Evolutionary conservation across 352 stramenopile species (phyloP), one percentile per base, ranked within the genome.

Genomic region (Pythium rishiriense): DNA sequence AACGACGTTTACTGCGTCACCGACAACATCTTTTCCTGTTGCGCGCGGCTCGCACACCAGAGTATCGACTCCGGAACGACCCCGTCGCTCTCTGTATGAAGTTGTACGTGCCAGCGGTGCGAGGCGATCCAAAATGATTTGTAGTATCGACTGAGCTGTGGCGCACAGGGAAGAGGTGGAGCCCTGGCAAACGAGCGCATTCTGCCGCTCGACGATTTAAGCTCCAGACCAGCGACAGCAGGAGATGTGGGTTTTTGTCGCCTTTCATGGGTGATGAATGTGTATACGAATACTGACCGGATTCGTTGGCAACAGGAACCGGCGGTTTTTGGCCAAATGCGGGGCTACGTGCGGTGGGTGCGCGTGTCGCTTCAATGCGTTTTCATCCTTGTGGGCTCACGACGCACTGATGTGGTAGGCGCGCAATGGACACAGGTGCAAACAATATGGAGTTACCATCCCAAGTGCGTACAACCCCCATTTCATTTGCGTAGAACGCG

Each of bases 291-390:
- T 43, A 17, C 14, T 43, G 37, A 43, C 11, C 14, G n/a, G 11
- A 43, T 43, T 43, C 14, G 19, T 21, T 17, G 7, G n/a, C 15
- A 35, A 45, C 70, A 84, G 43, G 75, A 69, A 17, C 45, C 69
- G 2, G 55, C 63, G 35, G 37, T 17, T 12, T 70, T 76, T 58
- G 55, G 48, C 4, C 69, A 69, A 17, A 54, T 84, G 9, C 63
- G 75, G 46, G 81, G 78, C 26, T 83, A 84, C 57, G 78, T 87
- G 35, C 80, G 78, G 81, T 90, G 61, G 64, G 56, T 48, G 6
- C 14, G 33, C n/a, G n/a, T n/a, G n/a, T n/a, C 11, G 7, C 21
- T 33, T 17, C 4, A 42, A 14, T 37, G 48, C 17, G 17, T 14
- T 39, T 41, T 25, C 33, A 33, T n/a, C 8, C 19, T n/a, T 28